Percentiles rank a stretch among this genome's conserved stretches.
These are phyloP conservation scores for Sporothrix protearum DNA, from an alignment of 2,329 filamentous ascomycete species.

Conservation along the genomic window DNA sequence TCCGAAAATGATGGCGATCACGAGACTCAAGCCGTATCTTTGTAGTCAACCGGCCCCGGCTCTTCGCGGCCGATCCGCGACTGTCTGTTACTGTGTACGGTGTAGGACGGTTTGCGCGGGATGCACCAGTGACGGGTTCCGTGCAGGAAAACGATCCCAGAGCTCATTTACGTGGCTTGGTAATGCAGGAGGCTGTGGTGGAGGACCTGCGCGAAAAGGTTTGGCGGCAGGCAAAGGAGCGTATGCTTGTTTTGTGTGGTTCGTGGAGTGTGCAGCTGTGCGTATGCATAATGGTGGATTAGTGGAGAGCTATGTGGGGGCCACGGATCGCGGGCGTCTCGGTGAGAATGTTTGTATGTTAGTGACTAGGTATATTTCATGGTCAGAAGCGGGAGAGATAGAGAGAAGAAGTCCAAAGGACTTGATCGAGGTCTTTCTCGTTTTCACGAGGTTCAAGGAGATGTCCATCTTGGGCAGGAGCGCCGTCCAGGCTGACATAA, in stretches of 20 bases:
- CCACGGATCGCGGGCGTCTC: neutral
- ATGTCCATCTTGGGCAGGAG: neutral
- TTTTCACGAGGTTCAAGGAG: neutral
- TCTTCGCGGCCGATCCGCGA: neutral
- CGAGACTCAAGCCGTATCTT: neutral
- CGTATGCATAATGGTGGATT: neutral
- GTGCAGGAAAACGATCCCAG: neutral
- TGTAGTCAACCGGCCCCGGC: neutral
- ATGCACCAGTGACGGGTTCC: neutral
- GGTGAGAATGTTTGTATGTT: neutral
- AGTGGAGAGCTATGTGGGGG: conserved; percentile 14
- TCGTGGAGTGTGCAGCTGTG: neutral
- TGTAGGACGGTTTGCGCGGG: neutral
- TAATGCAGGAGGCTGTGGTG: neutral
- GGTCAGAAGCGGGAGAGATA: neutral
- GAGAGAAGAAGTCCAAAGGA: neutral
- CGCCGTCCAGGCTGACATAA: conserved; percentile 3
- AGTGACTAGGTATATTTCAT: neutral
- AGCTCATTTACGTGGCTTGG: neutral
- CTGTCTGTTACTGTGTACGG: neutral
- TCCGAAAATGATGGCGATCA: neutral
- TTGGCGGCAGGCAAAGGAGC: conserved; percentile 21
- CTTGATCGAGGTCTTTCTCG: neutral
- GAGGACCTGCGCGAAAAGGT: neutral
- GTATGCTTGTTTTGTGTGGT: neutral